A percentile compares a stretch with the other conserved stretches of the same genome.
Evolutionary conservation across 2,329 filamentous ascomycete species (phyloP).

Genomic region (Elsinoe perseae): DNA sequence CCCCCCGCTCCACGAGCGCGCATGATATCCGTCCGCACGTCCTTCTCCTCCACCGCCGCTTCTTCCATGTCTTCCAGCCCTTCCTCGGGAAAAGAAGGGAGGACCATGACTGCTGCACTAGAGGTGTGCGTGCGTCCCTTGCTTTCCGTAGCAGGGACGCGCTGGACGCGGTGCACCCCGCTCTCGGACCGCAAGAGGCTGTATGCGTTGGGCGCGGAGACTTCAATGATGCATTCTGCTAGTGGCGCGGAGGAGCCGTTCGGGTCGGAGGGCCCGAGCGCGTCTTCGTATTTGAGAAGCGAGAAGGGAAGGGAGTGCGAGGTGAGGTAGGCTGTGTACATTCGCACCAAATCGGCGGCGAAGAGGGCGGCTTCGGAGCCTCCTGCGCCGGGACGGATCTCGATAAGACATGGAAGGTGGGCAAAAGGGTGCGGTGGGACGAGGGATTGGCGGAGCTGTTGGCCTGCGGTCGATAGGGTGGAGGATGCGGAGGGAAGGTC

Average conservation of each 20-base stretch:
- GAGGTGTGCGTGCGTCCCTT: conserved; percentile 91
- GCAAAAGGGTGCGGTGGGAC: conserved; percentile 87
- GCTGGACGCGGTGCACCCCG: conserved; percentile 90
- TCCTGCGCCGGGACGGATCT: conserved; percentile 85
- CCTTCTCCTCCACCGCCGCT: conserved; percentile 78
- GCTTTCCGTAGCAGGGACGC: conserved; percentile 82
- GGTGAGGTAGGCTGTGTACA: conserved; percentile 78
- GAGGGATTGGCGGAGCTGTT: conserved; percentile 64
- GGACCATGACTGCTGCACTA: conserved; percentile 82
- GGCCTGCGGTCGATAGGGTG: conserved; percentile 55
- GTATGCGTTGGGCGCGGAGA: conserved; percentile 70
- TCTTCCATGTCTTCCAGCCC: conserved; percentile 64
- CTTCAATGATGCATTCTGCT: conserved; percentile 79
- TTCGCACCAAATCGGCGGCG: conserved; percentile 74
- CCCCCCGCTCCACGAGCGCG: conserved; percentile 84
- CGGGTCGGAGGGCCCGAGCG: conserved; percentile 50
- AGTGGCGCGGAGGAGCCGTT: conserved; percentile 59
- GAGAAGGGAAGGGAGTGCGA: conserved; percentile 58
- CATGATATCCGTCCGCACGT: conserved; percentile 84
- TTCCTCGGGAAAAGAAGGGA: conserved; percentile 67
- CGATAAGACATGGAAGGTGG: conserved; percentile 78
- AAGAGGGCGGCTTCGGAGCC: conserved; percentile 89
- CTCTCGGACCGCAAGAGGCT: conserved; percentile 76
- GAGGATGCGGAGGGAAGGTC: conserved; percentile 63
- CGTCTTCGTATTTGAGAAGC: conserved; percentile 71